Percentiles rank a stretch among this genome's conserved stretches.
Conservation (phyloP, 495 filamentous ascomycete genomes). For the Xylaria grammica region DNA sequence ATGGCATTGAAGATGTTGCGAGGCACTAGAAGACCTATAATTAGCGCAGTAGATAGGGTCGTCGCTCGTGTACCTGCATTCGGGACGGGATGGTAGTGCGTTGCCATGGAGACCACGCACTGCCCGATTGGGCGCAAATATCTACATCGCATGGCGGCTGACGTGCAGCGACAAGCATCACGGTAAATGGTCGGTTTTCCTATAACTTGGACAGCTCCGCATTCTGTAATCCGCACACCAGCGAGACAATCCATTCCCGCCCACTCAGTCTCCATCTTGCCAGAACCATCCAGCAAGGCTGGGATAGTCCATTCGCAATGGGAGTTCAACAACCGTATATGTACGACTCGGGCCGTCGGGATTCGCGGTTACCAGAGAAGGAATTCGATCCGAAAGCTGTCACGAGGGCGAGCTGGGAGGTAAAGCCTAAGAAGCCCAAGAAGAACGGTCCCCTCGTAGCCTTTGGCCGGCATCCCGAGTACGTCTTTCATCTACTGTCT, state of each 20-base stretch:
- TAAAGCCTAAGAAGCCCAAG: conserved; percentile 62
- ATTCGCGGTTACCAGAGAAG: conserved; percentile 55
- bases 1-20: background rate
- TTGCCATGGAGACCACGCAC: conserved; percentile 21
- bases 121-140: conserved; percentile 5
- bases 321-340: conserved; percentile 73
- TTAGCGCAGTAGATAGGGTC: conserved; percentile 14
- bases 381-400: conserved; percentile 83
- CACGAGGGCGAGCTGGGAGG: conserved; percentile 71
- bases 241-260: conserved; percentile 32
- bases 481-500: conserved; percentile 37
- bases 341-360: conserved; percentile 61
- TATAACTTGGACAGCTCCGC: background rate
- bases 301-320: conserved; percentile 29
- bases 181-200: background rate
- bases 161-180: background rate
- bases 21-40: conserved; percentile 1
- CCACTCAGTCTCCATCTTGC: conserved; percentile 14
- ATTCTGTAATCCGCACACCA: background rate
- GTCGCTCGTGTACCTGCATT: background rate
- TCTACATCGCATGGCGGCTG: conserved; percentile 2
- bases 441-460: conserved; percentile 74
- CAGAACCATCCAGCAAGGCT: conserved; percentile 34
- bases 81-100: background rate
- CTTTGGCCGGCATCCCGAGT: conserved; percentile 85